Percentiles rank a stretch among this genome's conserved stretches.
Evolutionary conservation across 331 rosid genomes (phyloP).

Genomic region (Arachis monticola): DNA sequence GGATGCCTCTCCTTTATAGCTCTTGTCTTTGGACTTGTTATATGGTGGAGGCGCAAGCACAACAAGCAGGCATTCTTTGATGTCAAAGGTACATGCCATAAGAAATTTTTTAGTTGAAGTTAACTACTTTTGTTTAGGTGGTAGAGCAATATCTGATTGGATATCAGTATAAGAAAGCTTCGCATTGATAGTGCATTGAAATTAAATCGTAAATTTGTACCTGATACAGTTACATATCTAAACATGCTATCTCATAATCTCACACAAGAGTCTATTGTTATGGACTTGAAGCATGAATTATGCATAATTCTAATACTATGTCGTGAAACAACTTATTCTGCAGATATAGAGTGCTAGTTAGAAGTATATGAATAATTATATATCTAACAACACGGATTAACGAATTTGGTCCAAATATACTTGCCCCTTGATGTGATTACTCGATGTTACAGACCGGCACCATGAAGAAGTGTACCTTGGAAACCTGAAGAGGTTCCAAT

Average conservation of each 20-base stretch:
- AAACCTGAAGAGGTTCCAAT: constrained; percentile 80
- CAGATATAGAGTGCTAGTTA: too few relatives aligned
- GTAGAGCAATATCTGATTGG: too few relatives aligned
- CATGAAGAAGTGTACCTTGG: constrained; percentile 85
- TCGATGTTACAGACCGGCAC: constrained; percentile 55
- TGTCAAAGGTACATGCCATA: constrained; percentile 53
- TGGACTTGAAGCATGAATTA: too few relatives aligned
- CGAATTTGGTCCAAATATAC: constrained; percentile 11
- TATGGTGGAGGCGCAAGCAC: constrained; percentile 55
- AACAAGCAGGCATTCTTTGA: constrained; percentile 55
- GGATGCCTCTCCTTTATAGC: constrained; percentile 53
- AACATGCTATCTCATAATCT: too few relatives aligned
- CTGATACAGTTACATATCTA: too few relatives aligned
- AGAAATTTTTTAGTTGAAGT: constrained; percentile 9
- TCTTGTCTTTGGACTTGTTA: constrained; percentile 47
- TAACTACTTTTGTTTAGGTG: neutral
- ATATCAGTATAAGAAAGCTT: too few relatives aligned
- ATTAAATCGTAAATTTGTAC: too few relatives aligned
- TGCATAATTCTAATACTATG: too few relatives aligned
- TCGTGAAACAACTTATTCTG: too few relatives aligned
- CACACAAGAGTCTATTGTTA: too few relatives aligned
- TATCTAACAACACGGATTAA: neutral
- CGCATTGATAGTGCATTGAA: too few relatives aligned
- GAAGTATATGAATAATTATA: too few relatives aligned
- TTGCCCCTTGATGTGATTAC: neutral